Percentiles rank a stretch among this genome's conserved stretches.
Evolutionary conservation across 805 yeast genomes (phyloP).

Genomic region (Saturnispora galanensis): DNA sequence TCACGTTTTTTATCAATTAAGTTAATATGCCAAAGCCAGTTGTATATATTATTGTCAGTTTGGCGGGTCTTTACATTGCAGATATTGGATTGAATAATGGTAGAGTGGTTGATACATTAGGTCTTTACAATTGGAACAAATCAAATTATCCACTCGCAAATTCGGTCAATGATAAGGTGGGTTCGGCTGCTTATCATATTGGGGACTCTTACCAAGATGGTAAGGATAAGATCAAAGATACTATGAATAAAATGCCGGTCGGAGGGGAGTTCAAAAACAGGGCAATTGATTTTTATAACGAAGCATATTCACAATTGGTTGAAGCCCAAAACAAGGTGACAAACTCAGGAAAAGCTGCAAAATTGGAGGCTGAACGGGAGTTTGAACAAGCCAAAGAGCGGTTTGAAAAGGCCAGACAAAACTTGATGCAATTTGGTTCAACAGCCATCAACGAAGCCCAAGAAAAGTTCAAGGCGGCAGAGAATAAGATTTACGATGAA

Average conservation of each 20-base stretch:
- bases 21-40: conserved; percentile 4
- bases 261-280: conserved; percentile 10
- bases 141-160: not conserved
- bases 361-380: conserved; percentile 2
- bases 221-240: conserved; percentile 4
- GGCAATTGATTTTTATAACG: conserved; percentile 16
- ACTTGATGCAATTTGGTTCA: conserved; percentile 6
- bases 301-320: conserved; percentile 19
- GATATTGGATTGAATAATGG: conserved; percentile 7
- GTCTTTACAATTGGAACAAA: conserved; percentile 8
- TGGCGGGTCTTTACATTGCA: conserved; percentile 8
- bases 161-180: not conserved
- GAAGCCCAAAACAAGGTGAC: conserved; percentile 28
- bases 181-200: not conserved
- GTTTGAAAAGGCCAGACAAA: conserved; percentile 12
- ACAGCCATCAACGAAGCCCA: conserved; percentile 3
- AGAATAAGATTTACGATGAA: conserved; percentile 5
- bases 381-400: conserved; percentile 27
- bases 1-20: not conserved
- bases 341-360: conserved; percentile 12
- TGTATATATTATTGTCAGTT: conserved; percentile 4
- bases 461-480: conserved; percentile 2
- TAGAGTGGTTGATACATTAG: conserved; percentile 4
- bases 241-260: conserved; percentile 4
- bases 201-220: not conserved